Conservation (phyloP, 306 rosid genomes). For the Quercus wislizeni region DNA sequence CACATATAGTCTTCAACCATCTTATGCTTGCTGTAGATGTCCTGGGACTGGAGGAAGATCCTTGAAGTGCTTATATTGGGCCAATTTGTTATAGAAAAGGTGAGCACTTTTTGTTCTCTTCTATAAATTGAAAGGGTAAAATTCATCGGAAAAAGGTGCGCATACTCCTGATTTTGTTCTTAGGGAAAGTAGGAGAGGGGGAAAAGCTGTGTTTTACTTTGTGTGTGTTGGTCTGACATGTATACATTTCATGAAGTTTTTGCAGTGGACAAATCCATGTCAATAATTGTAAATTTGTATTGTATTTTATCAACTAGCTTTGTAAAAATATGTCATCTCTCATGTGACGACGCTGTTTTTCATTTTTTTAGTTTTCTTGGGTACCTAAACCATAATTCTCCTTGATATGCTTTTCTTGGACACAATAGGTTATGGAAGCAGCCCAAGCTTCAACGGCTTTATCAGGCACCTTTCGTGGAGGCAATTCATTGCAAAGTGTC, state of each 20-base stretch:
- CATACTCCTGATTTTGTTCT: not conserved
- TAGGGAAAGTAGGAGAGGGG: not conserved
- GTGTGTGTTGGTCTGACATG: not conserved
- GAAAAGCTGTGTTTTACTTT: constrained; percentile 2
- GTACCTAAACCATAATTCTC: not conserved
- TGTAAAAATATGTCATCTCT: not conserved
- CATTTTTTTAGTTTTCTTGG: not conserved
- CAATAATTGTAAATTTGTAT: not conserved
- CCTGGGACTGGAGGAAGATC: constrained; percentile 99
- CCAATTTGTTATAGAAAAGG: constrained; percentile 91
- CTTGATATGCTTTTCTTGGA: constrained; percentile 19
- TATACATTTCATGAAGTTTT: not conserved
- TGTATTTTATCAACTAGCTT: not conserved
- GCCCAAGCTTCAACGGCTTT: constrained; percentile 90
- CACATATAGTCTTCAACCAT: not conserved
- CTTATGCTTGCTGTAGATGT: constrained; percentile 54
- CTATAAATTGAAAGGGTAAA: not conserved
- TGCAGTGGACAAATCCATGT: not conserved
- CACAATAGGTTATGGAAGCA: constrained; percentile 86
- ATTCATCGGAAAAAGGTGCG: not conserved
- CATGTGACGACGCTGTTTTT: not conserved
- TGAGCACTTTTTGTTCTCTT: constrained; percentile 22
- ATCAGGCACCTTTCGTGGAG: constrained; percentile 54
- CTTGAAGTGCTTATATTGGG: constrained; percentile 97
- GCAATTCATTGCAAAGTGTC: constrained; percentile 59